Evolutionary conservation across 1,139 yeast genomes (phyloP).

Genomic region (Magnusiomyces clavatus): DNA sequence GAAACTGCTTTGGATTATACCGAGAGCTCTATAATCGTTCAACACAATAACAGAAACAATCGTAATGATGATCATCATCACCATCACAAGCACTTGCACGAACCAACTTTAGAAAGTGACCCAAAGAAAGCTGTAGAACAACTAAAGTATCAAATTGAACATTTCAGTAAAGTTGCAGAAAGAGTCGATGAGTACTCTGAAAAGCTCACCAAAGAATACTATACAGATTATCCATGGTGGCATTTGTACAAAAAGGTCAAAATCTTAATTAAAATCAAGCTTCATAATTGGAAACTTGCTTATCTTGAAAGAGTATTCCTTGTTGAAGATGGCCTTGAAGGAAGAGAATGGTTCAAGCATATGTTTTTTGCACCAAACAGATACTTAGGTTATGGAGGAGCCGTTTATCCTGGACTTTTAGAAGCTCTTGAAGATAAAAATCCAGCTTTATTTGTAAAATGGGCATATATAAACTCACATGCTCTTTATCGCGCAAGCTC

Average conservation of each 20-base stretch:
- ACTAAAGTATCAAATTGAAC: constrained; percentile 22
- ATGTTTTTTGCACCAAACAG: constrained; percentile 16
- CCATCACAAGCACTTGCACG: not conserved
- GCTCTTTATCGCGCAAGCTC: not conserved
- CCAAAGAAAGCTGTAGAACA: constrained; percentile 21
- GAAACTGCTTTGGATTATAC: too few species aligned
- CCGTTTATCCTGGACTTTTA: constrained; percentile 62
- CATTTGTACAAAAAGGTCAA: constrained; percentile 26
- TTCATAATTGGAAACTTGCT: constrained; percentile 31
- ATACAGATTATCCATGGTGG: constrained; percentile 30
- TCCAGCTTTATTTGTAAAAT: constrained; percentile 24
- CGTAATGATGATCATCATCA: not conserved
- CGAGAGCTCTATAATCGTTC: too few species aligned
- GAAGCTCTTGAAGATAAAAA: constrained; percentile 68
- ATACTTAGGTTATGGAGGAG: constrained; percentile 70
- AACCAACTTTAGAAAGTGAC: not conserved
- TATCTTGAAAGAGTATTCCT: constrained; percentile 55
- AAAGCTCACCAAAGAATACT: constrained; percentile 23
- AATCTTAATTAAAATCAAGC: constrained; percentile 26
- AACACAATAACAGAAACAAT: not conserved
- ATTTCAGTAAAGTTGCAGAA: constrained; percentile 20
- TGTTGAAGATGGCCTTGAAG: constrained; percentile 16
- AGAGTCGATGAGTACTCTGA: constrained; percentile 27
- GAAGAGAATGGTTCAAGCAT: constrained; percentile 17
- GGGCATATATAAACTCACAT: constrained; percentile 23